Evolutionary conservation across 2,329 filamentous ascomycete genomes (phyloP).

Genomic region (Penicillium carneum): DNA sequence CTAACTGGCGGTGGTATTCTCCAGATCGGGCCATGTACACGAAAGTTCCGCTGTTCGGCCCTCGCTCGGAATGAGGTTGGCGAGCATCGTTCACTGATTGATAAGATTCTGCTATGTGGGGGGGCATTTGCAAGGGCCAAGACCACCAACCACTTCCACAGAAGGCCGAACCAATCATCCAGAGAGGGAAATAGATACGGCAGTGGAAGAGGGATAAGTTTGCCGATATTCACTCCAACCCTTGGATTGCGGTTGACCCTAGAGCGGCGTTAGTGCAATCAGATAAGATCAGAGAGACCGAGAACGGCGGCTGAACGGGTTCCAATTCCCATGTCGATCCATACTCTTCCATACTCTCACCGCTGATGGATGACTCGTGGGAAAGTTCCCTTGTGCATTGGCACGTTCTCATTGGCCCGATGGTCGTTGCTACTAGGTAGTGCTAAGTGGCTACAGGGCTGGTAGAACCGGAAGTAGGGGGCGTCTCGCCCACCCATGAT

Average conservation of each 20-base stretch:
- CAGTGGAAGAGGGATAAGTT: neutral
- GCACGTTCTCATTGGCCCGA: slow-evolving; percentile 24
- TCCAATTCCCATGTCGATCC: slow-evolving; percentile 27
- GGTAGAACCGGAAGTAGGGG: slow-evolving; percentile 18
- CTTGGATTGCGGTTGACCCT: slow-evolving; percentile 24
- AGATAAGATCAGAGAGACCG: slow-evolving; percentile 36
- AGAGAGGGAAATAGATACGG: neutral
- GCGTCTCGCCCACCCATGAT: slow-evolving; percentile 23
- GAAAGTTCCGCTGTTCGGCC: slow-evolving; percentile 31
- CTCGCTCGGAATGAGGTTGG: slow-evolving; percentile 21
- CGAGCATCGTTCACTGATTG: slow-evolving; percentile 32
- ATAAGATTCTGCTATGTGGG: slow-evolving; percentile 30
- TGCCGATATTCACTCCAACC: slow-evolving; percentile 10
- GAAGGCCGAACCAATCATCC: slow-evolving; percentile 11
- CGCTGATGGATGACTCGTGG: slow-evolving; percentile 17
- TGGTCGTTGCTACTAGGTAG: slow-evolving; percentile 33
- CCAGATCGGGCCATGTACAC: slow-evolving; percentile 11
- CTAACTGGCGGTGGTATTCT: neutral
- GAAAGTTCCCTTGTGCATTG: slow-evolving; percentile 20
- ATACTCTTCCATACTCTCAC: slow-evolving; percentile 31
- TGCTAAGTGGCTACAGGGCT: slow-evolving; percentile 12
- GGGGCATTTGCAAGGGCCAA: slow-evolving; percentile 14
- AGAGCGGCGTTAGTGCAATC: slow-evolving; percentile 33
- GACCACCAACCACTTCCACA: slow-evolving; percentile 12
- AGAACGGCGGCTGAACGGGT: slow-evolving; percentile 25